Evolutionary conservation across 345 rosid species (phyloP).

Genomic region (Erucastrum elatum): DNA sequence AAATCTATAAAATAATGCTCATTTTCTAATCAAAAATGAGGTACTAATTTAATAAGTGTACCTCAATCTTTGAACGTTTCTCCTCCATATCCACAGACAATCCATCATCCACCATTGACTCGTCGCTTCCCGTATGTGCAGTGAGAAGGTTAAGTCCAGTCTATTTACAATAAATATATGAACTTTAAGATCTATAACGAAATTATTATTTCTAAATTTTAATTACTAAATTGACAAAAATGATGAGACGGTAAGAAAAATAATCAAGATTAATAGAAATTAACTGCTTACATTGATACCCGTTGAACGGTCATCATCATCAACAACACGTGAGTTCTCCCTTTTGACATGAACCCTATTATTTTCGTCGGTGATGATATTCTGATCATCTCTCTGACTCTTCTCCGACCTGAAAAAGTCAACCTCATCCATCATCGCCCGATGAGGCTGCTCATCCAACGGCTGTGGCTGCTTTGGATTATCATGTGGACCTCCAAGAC

Average conservation of each 20-base stretch:
- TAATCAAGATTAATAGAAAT: not conserved
- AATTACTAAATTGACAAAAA: not conserved
- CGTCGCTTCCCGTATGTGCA: conserved; percentile 73
- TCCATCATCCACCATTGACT: conserved; percentile 86
- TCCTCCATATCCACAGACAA: conserved; percentile 66
- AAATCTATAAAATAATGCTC: not conserved
- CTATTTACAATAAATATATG: conserved; percentile 38
- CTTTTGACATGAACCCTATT: conserved; percentile 47
- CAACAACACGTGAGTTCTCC: conserved; percentile 45
- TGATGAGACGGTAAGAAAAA: conserved; percentile 6
- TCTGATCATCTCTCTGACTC: conserved; percentile 35
- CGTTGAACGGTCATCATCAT: conserved; percentile 29
- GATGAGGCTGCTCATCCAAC: conserved; percentile 36
- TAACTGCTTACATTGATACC: conserved; percentile 62
- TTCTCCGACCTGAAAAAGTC: conserved; percentile 71
- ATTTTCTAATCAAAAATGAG: not conserved
- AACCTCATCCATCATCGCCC: conserved; percentile 53
- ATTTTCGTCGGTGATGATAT: conserved; percentile 12
- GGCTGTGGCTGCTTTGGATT: conserved; percentile 32
- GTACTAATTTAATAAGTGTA: conserved; percentile 28
- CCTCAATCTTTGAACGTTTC: conserved; percentile 64
- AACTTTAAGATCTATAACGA: not conserved
- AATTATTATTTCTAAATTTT: not conserved
- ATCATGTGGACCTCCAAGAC: conserved; percentile 40
- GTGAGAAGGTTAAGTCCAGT: conserved; percentile 78